These are phyloP conservation scores for Thinopyrum elongatum DNA, from an alignment of 176 grass and related monocot species.

Conservation along the genomic window DNA sequence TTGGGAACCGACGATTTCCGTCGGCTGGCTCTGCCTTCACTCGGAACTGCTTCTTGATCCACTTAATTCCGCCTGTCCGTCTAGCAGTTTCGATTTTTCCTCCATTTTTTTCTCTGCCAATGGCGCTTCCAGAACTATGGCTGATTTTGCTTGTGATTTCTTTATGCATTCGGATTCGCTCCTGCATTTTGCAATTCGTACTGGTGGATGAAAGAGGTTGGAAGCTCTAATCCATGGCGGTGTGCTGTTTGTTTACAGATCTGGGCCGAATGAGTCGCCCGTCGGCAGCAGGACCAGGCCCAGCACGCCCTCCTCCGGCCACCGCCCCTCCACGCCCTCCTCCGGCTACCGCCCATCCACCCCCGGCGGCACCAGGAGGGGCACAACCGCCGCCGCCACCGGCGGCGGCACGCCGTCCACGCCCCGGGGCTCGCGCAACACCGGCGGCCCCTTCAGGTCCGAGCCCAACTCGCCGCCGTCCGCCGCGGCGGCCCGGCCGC, in stretches of 20 bases:
- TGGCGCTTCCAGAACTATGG: neutral
- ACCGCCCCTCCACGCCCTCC: conserved; percentile 44
- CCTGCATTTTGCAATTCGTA: neutral
- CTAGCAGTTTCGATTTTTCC: neutral
- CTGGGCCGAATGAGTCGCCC: conserved; percentile 80
- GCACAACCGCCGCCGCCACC: conserved; percentile 1
- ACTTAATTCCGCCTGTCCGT: neutral
- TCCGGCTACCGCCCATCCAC: conserved; percentile 49
- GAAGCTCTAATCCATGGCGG: neutral
- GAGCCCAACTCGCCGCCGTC: conserved; percentile 69
- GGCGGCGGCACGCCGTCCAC: conserved; percentile 46
- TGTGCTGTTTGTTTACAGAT: conserved; percentile 51
- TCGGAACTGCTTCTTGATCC: conserved; percentile 14
- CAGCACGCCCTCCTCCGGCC: conserved; percentile 55
- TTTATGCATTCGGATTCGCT: too few species aligned
- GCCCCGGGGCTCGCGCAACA: conserved; percentile 49
- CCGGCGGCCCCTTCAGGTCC: conserved; percentile 50
- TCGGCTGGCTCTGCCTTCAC: neutral
- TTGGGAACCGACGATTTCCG: neutral
- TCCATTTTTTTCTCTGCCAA: neutral
- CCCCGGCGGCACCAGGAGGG: conserved; percentile 37
- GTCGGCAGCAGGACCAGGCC: conserved; percentile 65
- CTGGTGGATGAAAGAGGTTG: neutral
- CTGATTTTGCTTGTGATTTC: neutral
- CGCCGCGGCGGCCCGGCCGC: conserved; percentile 43